phyloP scores from a whole-genome alignment of 441 rosid species.

The Adansonia grandidieri region DNA sequence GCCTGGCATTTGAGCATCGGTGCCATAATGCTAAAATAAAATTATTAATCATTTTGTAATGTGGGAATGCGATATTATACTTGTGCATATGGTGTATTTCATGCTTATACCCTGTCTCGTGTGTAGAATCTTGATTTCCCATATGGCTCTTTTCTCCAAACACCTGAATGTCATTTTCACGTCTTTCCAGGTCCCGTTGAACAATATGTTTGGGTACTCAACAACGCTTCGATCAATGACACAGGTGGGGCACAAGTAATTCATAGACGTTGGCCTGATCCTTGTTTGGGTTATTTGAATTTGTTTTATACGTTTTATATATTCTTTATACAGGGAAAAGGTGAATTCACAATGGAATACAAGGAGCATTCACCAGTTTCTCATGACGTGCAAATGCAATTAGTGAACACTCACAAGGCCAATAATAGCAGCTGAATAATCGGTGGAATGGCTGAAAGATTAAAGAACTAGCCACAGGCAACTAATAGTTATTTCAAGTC shows the following conservation, averaged over 20 bases:
- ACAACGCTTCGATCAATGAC: constrained; percentile 84
- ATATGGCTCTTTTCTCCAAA: background rate
- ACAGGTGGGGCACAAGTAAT: constrained; percentile 19
- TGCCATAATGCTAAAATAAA: background rate
- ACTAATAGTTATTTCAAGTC: background rate
- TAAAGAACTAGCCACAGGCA: background rate
- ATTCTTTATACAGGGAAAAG: constrained; percentile 66
- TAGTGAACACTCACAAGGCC: constrained; percentile 76
- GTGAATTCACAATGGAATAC: constrained; percentile 98
- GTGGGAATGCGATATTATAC: background rate
- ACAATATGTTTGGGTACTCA: constrained; percentile 98
- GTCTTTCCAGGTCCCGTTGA: constrained; percentile 78
- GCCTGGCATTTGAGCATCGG: constrained; percentile 14
- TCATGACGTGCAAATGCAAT: constrained; percentile 82
- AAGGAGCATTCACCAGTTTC: constrained; percentile 88
- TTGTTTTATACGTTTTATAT: background rate
- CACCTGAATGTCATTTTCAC: background rate
- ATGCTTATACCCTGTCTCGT: background rate
- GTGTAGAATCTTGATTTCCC: background rate
- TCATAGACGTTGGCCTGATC: background rate
- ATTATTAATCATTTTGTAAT: background rate
- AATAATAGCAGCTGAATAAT: constrained; percentile 54
- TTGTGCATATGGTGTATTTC: background rate
- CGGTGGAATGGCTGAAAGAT: background rate
- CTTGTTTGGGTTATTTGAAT: background rate